Base-by-base conservation (phyloP, 176 grass and related monocot species). In the Eremochloa ophiuroides region DNA sequence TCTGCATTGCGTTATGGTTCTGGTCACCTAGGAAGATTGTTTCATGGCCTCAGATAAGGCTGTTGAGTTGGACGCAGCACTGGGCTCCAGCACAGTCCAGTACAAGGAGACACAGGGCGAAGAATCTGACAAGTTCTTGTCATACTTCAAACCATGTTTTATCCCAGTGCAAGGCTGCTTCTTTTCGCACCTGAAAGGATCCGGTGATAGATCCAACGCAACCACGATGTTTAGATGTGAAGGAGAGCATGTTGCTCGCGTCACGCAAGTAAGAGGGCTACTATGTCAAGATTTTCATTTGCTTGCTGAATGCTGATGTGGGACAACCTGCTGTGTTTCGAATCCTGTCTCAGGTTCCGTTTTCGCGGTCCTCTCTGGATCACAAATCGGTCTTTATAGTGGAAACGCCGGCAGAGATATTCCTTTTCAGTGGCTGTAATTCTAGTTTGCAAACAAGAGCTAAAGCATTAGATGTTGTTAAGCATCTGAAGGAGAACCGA, bases 131-230 rank as follows among this genome's bases (percentile, higher is more conserved):
- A 94, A 92, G 62, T 92, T 97, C 80, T 89, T 97, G 71, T 97
- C 94, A 69, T 94, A 97, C 80, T 97, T 97, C 84, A 97, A 74
- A 65, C 94, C 94, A 29, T 97, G 94, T 47, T 66, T 94, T 31
- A 97, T 97, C 69, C 94, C 94, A 10, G 47, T 92, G 37, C 78
- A 90, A 55, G 89, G 89, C 38, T 73, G 75, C 71, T 88, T 90
- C 70, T 86, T 84, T 74, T 76, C 87, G 1, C 84, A 82, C 48
- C 43, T 82, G 75, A 86, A 80, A 62, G 62, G 73, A 69, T 56
- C 59, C 14, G 73, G 76, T 63, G 50, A 60, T 1, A 80, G 79
- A 65, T 87, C 87, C 22, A 73, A 76, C 25, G 29, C 33, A 20
- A 85, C 76, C 43, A 87, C 27, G 16, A 88, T 97, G 89, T 94